Base-by-base conservation (phyloP, 495 filamentous ascomycete genomes). In the Penicillium roqueforti region DNA sequence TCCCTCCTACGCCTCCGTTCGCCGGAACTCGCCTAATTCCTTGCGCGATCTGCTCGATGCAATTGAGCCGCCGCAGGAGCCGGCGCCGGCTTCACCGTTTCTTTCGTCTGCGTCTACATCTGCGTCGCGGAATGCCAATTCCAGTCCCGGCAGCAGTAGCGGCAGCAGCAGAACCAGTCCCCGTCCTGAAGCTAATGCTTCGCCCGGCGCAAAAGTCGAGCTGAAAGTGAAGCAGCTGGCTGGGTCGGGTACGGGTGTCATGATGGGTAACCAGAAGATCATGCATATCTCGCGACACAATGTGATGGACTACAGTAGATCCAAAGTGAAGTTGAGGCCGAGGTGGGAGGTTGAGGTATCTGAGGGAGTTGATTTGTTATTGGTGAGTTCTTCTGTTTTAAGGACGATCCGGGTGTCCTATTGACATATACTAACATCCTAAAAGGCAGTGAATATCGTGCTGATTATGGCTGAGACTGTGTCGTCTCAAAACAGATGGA, bases 311-410 rank as follows among this genome's bases (percentile, higher is more conserved):
- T 52, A 36, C 40, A 38, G 41, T 26, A 26, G 49, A 29, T 49
- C 50, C 13, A 44, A 52, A 13, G 16, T 49, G 9, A 55, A 49
- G 34, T 22, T 47, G 37, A 54, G 54, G 51, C 37, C 54, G 32
- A 50, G 47, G 48, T 67, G 63, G 63, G 61, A 67, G 41, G 58
- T 61, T 14, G 58, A 61, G 44, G 45, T 67, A 58, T 56, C 56
- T 0, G 61, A 67, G 44, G 61, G 63, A 1, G 63, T 67, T 38
- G 63, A 67, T 58, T 53, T 67, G 45, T 43, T 67, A 19, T 38
- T 67, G 47, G 63, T 66, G 34, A 56, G 63, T 14, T 39, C 28
- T 6, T 48, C 11, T 26, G 0, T 13, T n/a, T 36, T n/a, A 0
- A 1, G 11, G 32, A 34, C 13, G 9, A 29, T 10, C 9, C 1